phyloP scores from a whole-genome alignment of 768 basidiomycete species.

The Tubosaeta brunneosetosa region DNA sequence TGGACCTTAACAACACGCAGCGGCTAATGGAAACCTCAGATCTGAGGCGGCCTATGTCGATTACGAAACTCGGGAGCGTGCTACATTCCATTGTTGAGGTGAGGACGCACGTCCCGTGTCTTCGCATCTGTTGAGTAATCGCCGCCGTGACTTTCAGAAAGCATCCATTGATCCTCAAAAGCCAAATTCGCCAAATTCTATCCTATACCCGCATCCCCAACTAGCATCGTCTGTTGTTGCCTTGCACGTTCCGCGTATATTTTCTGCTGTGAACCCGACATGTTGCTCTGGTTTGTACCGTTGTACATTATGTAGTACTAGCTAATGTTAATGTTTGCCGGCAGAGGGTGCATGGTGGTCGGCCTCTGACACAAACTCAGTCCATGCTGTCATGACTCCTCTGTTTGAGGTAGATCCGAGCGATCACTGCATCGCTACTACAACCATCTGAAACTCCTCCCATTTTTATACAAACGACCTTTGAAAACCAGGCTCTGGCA shows the following conservation, averaged over 20 bases:
- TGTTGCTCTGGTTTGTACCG: not conserved
- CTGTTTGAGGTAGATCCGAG: conserved; percentile 16
- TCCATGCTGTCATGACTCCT: conserved; percentile 17
- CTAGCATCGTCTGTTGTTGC: not conserved
- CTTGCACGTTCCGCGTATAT: not conserved
- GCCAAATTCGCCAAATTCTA: no score
- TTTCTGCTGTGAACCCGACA: conserved; percentile 1
- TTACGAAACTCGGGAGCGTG: conserved; percentile 62
- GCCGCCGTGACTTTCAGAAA: conserved; percentile 29
- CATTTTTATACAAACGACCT: conserved; percentile 21
- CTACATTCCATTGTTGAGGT: conserved; percentile 53
- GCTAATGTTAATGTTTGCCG: not conserved
- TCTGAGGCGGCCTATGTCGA: conserved; percentile 42
- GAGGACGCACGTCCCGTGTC: conserved; percentile 3
- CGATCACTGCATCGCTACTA: conserved; percentile 17
- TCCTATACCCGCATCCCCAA: no score
- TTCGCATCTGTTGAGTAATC: not conserved
- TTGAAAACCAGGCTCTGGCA: conserved; percentile 7
- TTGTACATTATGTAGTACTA: conserved; percentile 8
- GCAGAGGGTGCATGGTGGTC: conserved; percentile 17
- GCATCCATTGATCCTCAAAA: conserved; percentile 12
- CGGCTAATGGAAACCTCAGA: conserved; percentile 57
- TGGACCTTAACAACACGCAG: conserved; percentile 2
- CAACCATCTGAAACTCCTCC: conserved; percentile 20
- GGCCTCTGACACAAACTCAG: conserved; percentile 15